Evolutionary conservation across 1,139 yeast species (phyloP).

Genomic region (Nadsonia commutata): DNA sequence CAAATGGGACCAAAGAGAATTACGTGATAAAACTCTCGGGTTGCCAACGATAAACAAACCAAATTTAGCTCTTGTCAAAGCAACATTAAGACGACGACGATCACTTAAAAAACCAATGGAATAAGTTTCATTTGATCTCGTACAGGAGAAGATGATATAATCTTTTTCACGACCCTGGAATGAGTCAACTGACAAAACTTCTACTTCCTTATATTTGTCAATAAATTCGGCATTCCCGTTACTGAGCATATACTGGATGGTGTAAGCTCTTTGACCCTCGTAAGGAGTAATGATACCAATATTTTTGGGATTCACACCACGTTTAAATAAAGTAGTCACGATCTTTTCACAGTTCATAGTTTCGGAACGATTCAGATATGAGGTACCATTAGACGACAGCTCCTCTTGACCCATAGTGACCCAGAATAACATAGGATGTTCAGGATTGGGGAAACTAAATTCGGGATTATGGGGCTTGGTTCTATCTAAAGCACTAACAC

Average conservation of each 20-base stretch:
- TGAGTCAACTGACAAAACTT: conserved; percentile 87
- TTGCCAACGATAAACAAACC: conserved; percentile 77
- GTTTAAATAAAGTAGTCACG: conserved; percentile 56
- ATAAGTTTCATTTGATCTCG: conserved; percentile 74
- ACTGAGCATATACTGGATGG: conserved; percentile 64
- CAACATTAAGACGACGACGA: conserved; percentile 84
- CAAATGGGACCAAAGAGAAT: conserved; percentile 66
- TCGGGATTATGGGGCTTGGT: conserved; percentile 32
- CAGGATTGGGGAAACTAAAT: conserved; percentile 84
- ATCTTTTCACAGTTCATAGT: conserved; percentile 82
- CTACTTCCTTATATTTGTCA: conserved; percentile 56
- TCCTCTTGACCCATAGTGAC: conserved; percentile 83
- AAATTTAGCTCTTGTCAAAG: conserved; percentile 78
- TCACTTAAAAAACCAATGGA: conserved; percentile 80
- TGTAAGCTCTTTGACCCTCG: conserved; percentile 82
- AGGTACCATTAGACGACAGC: conserved; percentile 66
- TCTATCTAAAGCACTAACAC: conserved; percentile 68
- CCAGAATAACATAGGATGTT: conserved; percentile 92
- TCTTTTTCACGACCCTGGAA: conserved; percentile 96
- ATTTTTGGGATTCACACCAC: conserved; percentile 69
- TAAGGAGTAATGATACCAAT: conserved; percentile 92
- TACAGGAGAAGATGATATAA: conserved; percentile 77
- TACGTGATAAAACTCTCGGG: conserved; percentile 60
- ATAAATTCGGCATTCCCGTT: conserved; percentile 45
- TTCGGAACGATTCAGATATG: conserved; percentile 78